Evolutionary conservation across 2,329 filamentous ascomycete species (phyloP), one percentile per base, ranked within the genome.

Genomic region (Aquanectria penicillioides): DNA sequence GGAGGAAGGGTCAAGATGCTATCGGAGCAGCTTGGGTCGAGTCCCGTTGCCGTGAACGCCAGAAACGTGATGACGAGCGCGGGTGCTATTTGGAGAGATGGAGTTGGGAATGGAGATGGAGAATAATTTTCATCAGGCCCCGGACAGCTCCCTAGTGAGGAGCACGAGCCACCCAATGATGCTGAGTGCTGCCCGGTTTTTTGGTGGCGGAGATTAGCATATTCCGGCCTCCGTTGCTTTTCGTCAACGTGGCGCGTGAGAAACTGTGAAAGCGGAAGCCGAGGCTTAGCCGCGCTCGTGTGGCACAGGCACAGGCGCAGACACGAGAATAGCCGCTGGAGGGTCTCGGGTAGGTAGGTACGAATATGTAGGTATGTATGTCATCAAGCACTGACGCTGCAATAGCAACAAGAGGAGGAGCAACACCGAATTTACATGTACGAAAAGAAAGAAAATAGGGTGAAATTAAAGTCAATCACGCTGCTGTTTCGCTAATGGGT

Each of bases 111-210:
- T 69, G 66, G 58, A 67, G 68, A 68, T 70, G 69, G 64, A 71
- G 71, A 74, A 75, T 72, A 75, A 73, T 75, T 75, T 75, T 75
- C 72, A 74, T 69, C 69, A 61, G 64, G 63, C 58, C 62, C 57
- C 55, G 56, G 61, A 70, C 57, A 71, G 64, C 67, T 70, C 63
- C 57, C 46, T 60, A 62, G 69, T 69, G 64, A 66, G 61, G 65
- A 65, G 67, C 69, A 70, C 67, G 52, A 71, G 69, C 69, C 69
- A 71, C 67, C n/a, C 48, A 58, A 71, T 67, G 68, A 70, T 69
- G 67, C 63, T 51, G 56, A 50, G 51, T 65, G 53, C 13, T 65
- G 59, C 51, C 49, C 43, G 57, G 62, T 60, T 37, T 58, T 59
- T 37, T 56, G 52, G 54, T 59, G 54, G 61, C 61, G 54, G 57